Conservation (phyloP, 2,329 filamentous ascomycete genomes). For the Arthrobotrys conoides region DNA sequence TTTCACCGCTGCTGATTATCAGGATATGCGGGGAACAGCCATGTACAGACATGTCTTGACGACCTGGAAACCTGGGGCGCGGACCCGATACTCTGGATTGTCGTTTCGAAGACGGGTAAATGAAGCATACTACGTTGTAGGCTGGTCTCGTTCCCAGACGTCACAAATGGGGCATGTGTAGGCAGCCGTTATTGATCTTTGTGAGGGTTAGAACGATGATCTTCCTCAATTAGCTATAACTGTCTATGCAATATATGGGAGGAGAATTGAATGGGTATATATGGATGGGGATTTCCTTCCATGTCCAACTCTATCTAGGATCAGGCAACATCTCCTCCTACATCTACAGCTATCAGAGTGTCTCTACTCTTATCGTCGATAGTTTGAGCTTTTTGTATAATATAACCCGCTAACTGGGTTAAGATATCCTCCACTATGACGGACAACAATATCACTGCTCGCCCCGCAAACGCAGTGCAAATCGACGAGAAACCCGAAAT, state of each 20-base stretch:
- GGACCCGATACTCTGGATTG: constrained; percentile 40
- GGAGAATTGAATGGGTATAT: constrained; percentile 2
- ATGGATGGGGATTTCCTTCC: constrained; percentile 1
- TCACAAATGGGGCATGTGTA: no score
- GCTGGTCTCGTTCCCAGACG: no score
- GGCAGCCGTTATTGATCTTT: neutral
- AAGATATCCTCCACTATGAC: constrained; percentile 31
- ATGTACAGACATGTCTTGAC: neutral
- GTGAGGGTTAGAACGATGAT: constrained; percentile 11
- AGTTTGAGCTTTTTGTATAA: constrained; percentile 6
- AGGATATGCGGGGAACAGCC: constrained; percentile 30
- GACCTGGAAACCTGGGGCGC: constrained; percentile 2
- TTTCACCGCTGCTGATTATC: neutral
- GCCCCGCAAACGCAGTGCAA: constrained; percentile 14
- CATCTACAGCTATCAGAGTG: neutral
- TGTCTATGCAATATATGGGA: neutral
- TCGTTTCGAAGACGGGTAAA: constrained; percentile 60
- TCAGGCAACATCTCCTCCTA: constrained; percentile 17
- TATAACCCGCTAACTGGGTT: neutral
- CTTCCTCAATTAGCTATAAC: neutral
- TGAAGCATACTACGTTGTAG: constrained; percentile 16
- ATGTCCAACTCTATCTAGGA: constrained; percentile 3
- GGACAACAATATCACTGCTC: constrained; percentile 34
- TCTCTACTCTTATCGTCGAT: neutral
- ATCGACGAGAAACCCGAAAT: constrained; percentile 61